Evolutionary conservation across 1,139 yeast species (phyloP).

Genomic region (Blastobotrys capitulatus): DNA sequence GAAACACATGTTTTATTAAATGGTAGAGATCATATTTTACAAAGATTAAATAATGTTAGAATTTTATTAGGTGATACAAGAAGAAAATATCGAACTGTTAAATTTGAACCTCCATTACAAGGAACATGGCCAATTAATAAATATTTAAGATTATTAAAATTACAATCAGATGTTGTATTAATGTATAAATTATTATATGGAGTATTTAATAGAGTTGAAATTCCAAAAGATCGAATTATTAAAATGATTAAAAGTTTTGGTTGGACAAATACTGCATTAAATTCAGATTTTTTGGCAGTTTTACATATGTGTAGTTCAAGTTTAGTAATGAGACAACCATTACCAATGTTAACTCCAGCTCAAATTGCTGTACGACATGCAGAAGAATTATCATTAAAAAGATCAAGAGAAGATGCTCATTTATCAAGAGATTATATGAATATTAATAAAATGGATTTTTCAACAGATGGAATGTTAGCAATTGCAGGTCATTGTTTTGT

Average conservation of each 20-base stretch:
- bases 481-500: slow-evolving; percentile 24
- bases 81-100: slow-evolving; percentile 13
- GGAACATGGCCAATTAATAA: slow-evolving; percentile 29
- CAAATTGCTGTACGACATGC: slow-evolving; percentile 20
- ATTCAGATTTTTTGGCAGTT: slow-evolving; percentile 27
- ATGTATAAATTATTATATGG: slow-evolving; percentile 21
- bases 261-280: slow-evolving; percentile 25
- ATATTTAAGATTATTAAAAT: slow-evolving; percentile 20
- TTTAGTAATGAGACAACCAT: slow-evolving; percentile 23
- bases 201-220: slow-evolving; percentile 20
- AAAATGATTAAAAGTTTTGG: slow-evolving; percentile 21
- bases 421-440: background rate
- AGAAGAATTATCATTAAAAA: background rate
- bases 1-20: slow-evolving; percentile 16
- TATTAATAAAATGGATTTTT: slow-evolving; percentile 4
- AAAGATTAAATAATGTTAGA: slow-evolving; percentile 17
- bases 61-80: slow-evolving; percentile 16
- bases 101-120: slow-evolving; percentile 27
- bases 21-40: slow-evolving; percentile 22
- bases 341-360: slow-evolving; percentile 29
- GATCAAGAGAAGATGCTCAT: background rate
- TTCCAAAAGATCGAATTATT: slow-evolving; percentile 18
- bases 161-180: slow-evolving; percentile 22
- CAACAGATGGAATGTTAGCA: slow-evolving; percentile 23
- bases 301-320: slow-evolving; percentile 28